Conservation (phyloP, 2,329 filamentous ascomycete genomes). For the Beauveria brongniartii region DNA sequence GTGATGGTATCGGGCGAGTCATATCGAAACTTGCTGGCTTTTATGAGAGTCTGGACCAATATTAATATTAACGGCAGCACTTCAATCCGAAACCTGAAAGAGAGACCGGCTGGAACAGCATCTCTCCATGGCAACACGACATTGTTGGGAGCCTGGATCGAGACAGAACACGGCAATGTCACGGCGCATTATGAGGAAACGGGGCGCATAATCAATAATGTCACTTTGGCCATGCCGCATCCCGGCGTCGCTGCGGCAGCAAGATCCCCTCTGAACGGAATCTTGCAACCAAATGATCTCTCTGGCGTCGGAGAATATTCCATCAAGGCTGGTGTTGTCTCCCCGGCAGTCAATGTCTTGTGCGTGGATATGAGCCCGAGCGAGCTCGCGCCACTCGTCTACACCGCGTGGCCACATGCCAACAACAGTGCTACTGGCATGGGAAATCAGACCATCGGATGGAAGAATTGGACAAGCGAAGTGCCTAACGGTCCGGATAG, state of each 20-base stretch:
- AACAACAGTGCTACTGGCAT: slow-evolving; percentile 25
- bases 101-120: slow-evolving; percentile 52
- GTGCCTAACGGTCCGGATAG: slow-evolving; percentile 25
- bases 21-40: slow-evolving; percentile 62
- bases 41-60: slow-evolving; percentile 46
- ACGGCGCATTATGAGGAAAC: slow-evolving; percentile 39
- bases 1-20: slow-evolving; percentile 62
- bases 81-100: slow-evolving; percentile 28
- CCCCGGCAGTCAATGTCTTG: slow-evolving; percentile 62
- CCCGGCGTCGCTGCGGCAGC: slow-evolving; percentile 58
- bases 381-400: slow-evolving; percentile 59
- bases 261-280: slow-evolving; percentile 50
- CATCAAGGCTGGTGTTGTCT: slow-evolving; percentile 60
- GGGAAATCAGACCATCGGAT: slow-evolving; percentile 25
- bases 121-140: slow-evolving; percentile 67
- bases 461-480: slow-evolving; percentile 29
- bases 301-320: slow-evolving; percentile 61
- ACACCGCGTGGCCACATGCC: slow-evolving; percentile 47
- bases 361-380: slow-evolving; percentile 56
- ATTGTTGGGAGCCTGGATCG: slow-evolving; percentile 60
- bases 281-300: slow-evolving; percentile 60
- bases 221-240: slow-evolving; percentile 72
- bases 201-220: slow-evolving; percentile 61
- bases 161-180: slow-evolving; percentile 44
- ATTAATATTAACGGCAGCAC: slow-evolving; percentile 36